Conservation (phyloP, 495 filamentous ascomycete genomes). For the Neurospora sp. region DNA sequence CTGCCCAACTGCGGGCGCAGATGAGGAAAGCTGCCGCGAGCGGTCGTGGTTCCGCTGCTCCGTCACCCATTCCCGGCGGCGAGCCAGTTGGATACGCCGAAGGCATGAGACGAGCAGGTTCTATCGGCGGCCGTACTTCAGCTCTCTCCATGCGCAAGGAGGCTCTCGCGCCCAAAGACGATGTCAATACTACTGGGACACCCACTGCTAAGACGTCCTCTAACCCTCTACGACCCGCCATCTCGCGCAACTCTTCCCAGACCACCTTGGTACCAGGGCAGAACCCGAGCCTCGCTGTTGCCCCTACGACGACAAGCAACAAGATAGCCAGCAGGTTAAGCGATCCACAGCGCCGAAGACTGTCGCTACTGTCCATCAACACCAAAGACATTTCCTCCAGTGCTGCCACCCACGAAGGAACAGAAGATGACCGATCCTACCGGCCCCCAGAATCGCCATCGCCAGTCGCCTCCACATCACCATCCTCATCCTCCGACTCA, state of each 20-base stretch:
- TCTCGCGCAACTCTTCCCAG: constrained; percentile 51
- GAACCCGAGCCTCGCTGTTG: constrained; percentile 18
- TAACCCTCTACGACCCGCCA: constrained; percentile 22
- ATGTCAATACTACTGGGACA: constrained; percentile 26
- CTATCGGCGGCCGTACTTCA: constrained; percentile 50
- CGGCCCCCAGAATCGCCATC: constrained; percentile 17
- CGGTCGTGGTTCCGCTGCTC: constrained; percentile 36
- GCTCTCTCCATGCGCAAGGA: constrained; percentile 58
- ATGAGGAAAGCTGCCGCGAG: constrained; percentile 58
- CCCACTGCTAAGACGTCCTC: constrained; percentile 21
- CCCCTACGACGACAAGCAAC: constrained; percentile 3
- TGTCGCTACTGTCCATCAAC: constrained; percentile 25
- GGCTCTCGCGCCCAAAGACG: constrained; percentile 40
- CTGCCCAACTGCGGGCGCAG: constrained; percentile 80
- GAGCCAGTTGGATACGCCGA: constrained; percentile 40
- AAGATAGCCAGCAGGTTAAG: constrained; percentile 1
- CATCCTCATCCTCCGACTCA: constrained; percentile 33
- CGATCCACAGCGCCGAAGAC: constrained; percentile 18
- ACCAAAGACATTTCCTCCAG: constrained; percentile 4
- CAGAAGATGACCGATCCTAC: not conserved
- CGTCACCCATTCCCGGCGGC: constrained; percentile 42
- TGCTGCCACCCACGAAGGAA: not conserved
- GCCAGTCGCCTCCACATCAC: constrained; percentile 23
- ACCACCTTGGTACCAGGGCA: constrained; percentile 41
- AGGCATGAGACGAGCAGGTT: constrained; percentile 48